Evolutionary conservation across 768 basidiomycete species (phyloP), one percentile per base, ranked within the genome.

Genomic region (Lactarius pseudohatsudake): DNA sequence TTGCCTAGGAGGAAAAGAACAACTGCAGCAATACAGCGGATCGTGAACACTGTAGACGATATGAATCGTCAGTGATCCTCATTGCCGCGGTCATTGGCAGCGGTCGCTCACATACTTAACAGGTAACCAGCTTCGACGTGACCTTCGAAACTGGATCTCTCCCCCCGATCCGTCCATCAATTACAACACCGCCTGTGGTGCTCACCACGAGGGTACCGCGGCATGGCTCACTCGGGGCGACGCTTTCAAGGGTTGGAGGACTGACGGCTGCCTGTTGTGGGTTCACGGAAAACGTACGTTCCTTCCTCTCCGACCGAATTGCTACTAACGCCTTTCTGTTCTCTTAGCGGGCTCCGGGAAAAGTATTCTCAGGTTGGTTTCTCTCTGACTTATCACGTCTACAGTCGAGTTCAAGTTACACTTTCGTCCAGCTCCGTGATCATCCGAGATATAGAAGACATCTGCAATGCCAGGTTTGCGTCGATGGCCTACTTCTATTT

Each of bases 131-230:
- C 15, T 57, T 8, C 61, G 38, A 40, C 13, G 18, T 2, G 26
- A 28, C 2, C 5, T 22, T 64, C 13, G 36, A 34, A n/a, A 38
- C 2, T 63, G 62, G 62, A 9, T 57, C 7, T 34, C 62, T 45
- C 32, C 62, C 5, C 62, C 62, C 3, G 56, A 63, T 36, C 62
- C 55, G 1, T 56, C 56, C 13, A 22, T 47, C 30, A 63, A 63
- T 38, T 36, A 57, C n/a, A 32, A 57, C 6, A 45, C 11, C 16
- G 56, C 55, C 1, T 20, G n/a, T 9, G 34, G 38, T 26, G n/a
- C 16, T 1, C 56, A 22, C 30, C 55, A 57, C 4, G 2, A 15
- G 9, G 53, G 53, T 10, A 55, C 38, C 34, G 4, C 61, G 9
- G 38, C 16, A 2, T 62, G 53, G 61, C 34, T 40, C 11, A 40